These are phyloP conservation scores for Veloporphyrellus conicus DNA, from an alignment of 1,284 basidiomycete species.

Conservation along the genomic window DNA sequence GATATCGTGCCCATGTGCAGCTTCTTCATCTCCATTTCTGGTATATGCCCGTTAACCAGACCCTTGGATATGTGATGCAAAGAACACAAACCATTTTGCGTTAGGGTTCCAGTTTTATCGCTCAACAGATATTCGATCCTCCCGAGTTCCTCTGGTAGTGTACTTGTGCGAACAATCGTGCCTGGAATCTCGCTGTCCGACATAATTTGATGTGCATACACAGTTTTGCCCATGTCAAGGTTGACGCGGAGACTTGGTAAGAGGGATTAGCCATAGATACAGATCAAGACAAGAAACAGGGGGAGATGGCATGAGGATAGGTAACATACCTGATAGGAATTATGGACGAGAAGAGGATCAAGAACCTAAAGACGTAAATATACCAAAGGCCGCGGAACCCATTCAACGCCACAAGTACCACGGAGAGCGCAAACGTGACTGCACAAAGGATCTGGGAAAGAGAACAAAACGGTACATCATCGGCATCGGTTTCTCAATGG, in stretches of 20 bases:
- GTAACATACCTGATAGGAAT: slow-evolving; percentile 89
- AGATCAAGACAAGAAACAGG: neutral
- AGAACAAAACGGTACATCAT: neutral
- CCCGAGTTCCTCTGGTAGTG: slow-evolving; percentile 94
- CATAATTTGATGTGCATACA: slow-evolving; percentile 95
- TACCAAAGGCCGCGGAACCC: slow-evolving; percentile 96
- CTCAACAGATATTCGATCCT: slow-evolving; percentile 93
- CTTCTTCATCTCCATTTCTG: slow-evolving; percentile 99
- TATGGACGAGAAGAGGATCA: slow-evolving; percentile 97
- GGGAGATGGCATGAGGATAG: neutral
- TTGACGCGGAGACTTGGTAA: slow-evolving; percentile 85
- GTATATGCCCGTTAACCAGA: neutral
- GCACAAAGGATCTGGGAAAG: slow-evolving; percentile 78
- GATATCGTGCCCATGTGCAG: slow-evolving; percentile 98
- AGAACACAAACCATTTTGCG: slow-evolving; percentile 78
- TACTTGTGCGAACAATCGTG: slow-evolving; percentile 95
- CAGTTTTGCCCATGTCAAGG: slow-evolving; percentile 99
- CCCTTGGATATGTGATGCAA: neutral
- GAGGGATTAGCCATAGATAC: slow-evolving; percentile 2
- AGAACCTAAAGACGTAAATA: slow-evolving; percentile 93
- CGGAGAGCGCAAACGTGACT: slow-evolving; percentile 88
- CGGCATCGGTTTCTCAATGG: neutral
- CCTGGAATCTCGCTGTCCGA: slow-evolving; percentile 88
- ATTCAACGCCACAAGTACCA: slow-evolving; percentile 91
- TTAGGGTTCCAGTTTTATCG: slow-evolving; percentile 97